A percentile compares a stretch with the other conserved stretches of the same genome.
Evolutionary conservation across 2,329 filamentous ascomycete genomes (phyloP).

Genomic region (Coniochaeta pulveracea): DNA sequence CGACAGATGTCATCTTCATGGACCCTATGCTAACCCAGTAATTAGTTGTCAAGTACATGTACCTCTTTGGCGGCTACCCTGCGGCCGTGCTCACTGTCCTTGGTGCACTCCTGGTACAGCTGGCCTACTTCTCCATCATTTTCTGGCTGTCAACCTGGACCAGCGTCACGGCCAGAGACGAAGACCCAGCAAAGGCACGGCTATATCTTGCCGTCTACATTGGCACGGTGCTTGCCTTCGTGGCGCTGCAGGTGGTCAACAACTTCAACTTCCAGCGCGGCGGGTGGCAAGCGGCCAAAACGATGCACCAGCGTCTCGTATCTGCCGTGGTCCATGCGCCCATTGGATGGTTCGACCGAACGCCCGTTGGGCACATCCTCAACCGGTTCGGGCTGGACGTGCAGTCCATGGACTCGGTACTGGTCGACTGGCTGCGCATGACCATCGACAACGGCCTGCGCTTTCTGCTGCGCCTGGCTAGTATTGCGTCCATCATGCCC

Average conservation of each 20-base stretch:
- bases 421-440: too few relatives aligned
- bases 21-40: not conserved
- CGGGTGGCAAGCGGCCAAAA: conserved; percentile 44
- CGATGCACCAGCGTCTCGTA: conserved; percentile 66
- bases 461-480: too few relatives aligned
- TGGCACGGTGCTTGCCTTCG: conserved; percentile 1
- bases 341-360: conserved; percentile 90
- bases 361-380: conserved; percentile 83
- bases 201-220: conserved; percentile 4
- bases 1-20: not conserved
- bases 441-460: too few relatives aligned
- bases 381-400: conserved; percentile 74
- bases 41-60: conserved; percentile 11
- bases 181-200: not conserved
- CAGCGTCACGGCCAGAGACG: not conserved
- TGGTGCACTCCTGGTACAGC: conserved; percentile 10
- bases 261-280: conserved; percentile 4
- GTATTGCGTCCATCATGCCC: too few relatives aligned
- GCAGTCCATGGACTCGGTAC: conserved; percentile 71
- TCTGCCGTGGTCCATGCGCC: conserved; percentile 68
- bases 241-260: conserved; percentile 9
- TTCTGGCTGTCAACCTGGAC: conserved; percentile 14
- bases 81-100: conserved; percentile 8
- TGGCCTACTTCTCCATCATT: conserved; percentile 12
- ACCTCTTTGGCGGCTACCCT: conserved; percentile 11